phyloP scores from a whole-genome alignment of 225 moss, liverwort and hornwort species.

The Marchantia paleacea region DNA sequence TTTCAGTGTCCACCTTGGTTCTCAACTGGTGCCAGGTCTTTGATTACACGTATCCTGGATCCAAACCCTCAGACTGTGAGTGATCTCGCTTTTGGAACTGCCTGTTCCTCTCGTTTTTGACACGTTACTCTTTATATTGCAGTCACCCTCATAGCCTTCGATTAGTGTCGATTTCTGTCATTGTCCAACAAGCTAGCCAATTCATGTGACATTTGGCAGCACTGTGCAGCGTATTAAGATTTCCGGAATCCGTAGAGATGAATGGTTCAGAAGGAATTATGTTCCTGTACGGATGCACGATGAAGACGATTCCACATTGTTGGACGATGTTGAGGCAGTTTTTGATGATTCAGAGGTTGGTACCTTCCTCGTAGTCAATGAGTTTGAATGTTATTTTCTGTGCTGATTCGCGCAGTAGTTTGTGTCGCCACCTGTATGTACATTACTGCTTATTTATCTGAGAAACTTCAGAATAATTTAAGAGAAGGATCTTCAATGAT shows the following conservation, averaged over 20 bases:
- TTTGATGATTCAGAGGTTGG: slow-evolving; percentile 89
- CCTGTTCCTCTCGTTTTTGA: not conserved
- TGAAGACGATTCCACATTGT: slow-evolving; percentile 47
- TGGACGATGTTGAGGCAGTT: slow-evolving; percentile 88
- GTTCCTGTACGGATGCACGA: slow-evolving; percentile 72
- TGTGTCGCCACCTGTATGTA: no score
- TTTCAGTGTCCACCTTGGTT: slow-evolving; percentile 90
- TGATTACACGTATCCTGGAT: slow-evolving; percentile 75
- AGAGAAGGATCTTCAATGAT: not conserved
- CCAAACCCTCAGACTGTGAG: slow-evolving; percentile 80
- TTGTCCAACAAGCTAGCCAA: not conserved
- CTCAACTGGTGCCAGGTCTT: slow-evolving; percentile 55
- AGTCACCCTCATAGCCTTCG: not conserved
- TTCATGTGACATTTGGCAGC: slow-evolving; percentile 42
- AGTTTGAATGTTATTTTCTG: not conserved
- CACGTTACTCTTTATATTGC: not conserved
- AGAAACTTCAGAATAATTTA: not conserved
- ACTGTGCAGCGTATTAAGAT: slow-evolving; percentile 85
- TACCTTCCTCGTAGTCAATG: not conserved
- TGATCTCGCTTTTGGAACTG: not conserved
- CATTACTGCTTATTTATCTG: no score
- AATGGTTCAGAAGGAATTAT: slow-evolving; percentile 88
- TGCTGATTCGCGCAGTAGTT: not conserved
- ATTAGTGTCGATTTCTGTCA: not conserved
- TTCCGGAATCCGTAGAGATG: slow-evolving; percentile 69